Evolutionary conservation across 305 asterid genomes (phyloP).

Genomic region (Fraxinus nigra): DNA sequence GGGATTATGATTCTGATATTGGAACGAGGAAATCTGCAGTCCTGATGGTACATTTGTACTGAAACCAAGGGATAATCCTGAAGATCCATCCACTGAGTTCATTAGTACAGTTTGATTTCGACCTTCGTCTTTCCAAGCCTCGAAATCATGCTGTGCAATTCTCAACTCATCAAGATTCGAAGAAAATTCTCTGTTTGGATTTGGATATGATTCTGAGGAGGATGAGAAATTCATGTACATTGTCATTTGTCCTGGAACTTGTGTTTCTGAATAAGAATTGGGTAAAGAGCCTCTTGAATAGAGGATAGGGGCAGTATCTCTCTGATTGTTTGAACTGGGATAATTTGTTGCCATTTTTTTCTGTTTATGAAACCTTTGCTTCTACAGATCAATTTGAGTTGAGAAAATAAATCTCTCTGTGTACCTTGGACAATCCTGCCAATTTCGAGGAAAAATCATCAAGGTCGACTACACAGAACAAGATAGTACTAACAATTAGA

Average conservation of each 20-base stretch:
- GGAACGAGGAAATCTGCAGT: conserved; percentile 44
- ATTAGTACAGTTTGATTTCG: conserved; percentile 23
- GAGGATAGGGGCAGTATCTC: conserved; percentile 51
- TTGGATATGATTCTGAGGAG: conserved; percentile 28
- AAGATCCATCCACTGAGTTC: conserved; percentile 32
- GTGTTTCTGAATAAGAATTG: conserved; percentile 50
- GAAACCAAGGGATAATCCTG: conserved; percentile 77
- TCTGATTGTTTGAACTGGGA: conserved; percentile 54
- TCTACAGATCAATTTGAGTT: neutral
- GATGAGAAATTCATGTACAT: conserved; percentile 68
- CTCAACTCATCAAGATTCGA: conserved; percentile 49
- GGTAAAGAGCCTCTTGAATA: conserved; percentile 53
- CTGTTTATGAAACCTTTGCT: neutral
- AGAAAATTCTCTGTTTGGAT: conserved; percentile 43
- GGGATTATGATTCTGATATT: conserved; percentile 38
- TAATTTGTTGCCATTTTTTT: conserved; percentile 53
- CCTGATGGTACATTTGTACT: conserved; percentile 53
- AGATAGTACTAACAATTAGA: no score
- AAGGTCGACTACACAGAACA: neutral
- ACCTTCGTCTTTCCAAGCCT: neutral
- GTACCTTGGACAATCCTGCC: neutral
- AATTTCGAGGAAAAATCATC: neutral
- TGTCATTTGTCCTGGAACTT: conserved; percentile 40
- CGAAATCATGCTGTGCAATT: conserved; percentile 38
- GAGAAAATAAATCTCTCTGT: neutral